Base-by-base conservation (phyloP, 768 basidiomycete species). In the Erythrobasidium yunnanense region DNA sequence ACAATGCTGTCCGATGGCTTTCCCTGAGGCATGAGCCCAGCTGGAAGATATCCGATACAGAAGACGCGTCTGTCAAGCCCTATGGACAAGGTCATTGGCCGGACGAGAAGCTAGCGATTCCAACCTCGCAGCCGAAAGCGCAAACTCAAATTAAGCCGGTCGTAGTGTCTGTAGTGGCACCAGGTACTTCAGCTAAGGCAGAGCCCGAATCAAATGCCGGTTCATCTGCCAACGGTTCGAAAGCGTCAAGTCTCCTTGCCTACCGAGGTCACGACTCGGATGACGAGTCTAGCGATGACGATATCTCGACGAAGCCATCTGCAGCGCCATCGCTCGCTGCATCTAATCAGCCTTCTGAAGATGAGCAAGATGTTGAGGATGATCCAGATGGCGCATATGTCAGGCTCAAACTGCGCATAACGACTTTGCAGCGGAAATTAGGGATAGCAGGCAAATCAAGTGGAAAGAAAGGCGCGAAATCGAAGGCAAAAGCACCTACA, bases 1-100 rank as follows among this genome's bases (percentile, higher is more conserved):
- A 96, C 17, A 87, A 90, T 55, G 90, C 88, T 8, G 81, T 87
- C 57, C 86, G 91, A 73, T 96, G 93, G 93, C 90, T 93, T 20
- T 55, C 11, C n/a, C n/a, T 42, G 50, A 18, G 25, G 56, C 27
- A 4, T 6, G 33, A 57, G 30, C 32, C 53, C 25, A 23, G 38
- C 38, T n/a, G n/a, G 11, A 11, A 42, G 11, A 42, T 42, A 11
- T 11, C 38, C n/a, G n/a, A 42, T 42, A n/a, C 11, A n/a, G 38
- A 42, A 42, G 38, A n/a, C 11, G 38, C 11, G n/a, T 11, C 38
- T 11, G 38, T 42, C 11, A 29, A 66, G 18, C 23, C 35, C 5
- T 51, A 34, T 22, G 17, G 50, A 27, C 60, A 13, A 11, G 34
- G 23, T 25, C 13, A 51, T 8, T 60, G 15, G 57, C 27, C 23